Base-by-base conservation (phyloP, 352 stramenopile species). In the Globisporangium parvum region DNA sequence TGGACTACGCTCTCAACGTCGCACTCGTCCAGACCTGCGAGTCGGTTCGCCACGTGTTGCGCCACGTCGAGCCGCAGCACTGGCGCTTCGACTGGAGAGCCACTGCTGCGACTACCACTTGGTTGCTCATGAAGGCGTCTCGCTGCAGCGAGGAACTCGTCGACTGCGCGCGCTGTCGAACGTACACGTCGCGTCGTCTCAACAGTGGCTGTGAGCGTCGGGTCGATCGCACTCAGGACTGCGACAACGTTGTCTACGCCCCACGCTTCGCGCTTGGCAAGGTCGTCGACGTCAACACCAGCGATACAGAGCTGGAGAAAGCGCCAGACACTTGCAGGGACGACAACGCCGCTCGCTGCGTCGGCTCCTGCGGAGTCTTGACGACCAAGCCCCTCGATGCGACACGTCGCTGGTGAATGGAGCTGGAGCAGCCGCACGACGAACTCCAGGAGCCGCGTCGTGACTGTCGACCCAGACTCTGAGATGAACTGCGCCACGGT, bases 271-370 rank as follows among this genome's bases (percentile, higher is more conserved):
- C 49, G 40, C 26, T 49, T 47, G 12, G 58, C 53, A 10, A 80
- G 44, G 10, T 69, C 42, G 26, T 58, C 14, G 31, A 79, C 66
- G 6, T 31, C 17, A 42, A 62, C 49, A 42, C 51, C 65, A 5
- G 66, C 41, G 17, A 68, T 39, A 57, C 75, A 85, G 9, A 51
- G n/a, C 46, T 70, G 71, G 8, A 81, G 57, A 39, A 71, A 62
- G 50, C 70, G 40, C 74, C 74, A 85, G n/a, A 81, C 47, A 15
- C 35, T 2, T 8, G 35, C 26, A n/a, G 74, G 71, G 9, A 85
- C 49, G 12, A 45, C 3, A 52, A 82, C 70, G 24, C 42, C 20
- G 21, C 15, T 51, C 28, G 3, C 35, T 23, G 58, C 6, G 12
- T 12, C 14, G 9, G 47, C 1, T 24, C 47, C 24, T 10, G n/a